Percentiles rank a stretch among this genome's conserved stretches.
Evolutionary conservation across 164 flowering plant species (phyloP).

Genomic region (Malania oleifera): DNA sequence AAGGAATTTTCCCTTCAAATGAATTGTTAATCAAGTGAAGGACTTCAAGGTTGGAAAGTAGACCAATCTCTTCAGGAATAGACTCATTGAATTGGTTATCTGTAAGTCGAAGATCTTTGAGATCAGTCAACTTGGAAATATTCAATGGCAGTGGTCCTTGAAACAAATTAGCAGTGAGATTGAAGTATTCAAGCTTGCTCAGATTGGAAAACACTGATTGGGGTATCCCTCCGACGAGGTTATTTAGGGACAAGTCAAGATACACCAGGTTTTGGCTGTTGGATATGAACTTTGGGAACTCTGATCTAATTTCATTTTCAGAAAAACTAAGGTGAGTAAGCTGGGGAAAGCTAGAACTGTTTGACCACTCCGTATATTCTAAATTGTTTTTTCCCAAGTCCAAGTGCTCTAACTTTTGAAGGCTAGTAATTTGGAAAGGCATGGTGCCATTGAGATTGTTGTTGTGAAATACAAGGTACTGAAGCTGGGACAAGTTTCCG

Average conservation of each 20-base stretch:
- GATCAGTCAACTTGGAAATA: conserved; percentile 19
- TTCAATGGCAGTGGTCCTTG: conserved; percentile 23
- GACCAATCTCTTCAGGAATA: conserved; percentile 31
- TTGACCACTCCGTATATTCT: conserved; percentile 23
- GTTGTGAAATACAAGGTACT: conserved; percentile 17
- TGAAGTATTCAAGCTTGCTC: conserved; percentile 23
- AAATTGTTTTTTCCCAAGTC: conserved; percentile 34
- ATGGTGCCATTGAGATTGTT: conserved; percentile 32
- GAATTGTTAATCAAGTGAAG: conserved; percentile 28
- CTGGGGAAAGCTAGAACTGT: conserved; percentile 23
- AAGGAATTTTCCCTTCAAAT: conserved; percentile 33
- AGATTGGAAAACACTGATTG: conserved; percentile 10
- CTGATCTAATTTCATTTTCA: conserved; percentile 15
- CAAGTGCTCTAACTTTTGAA: conserved; percentile 29
- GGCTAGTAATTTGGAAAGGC: conserved; percentile 35
- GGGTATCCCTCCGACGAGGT: conserved; percentile 27
- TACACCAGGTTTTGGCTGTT: conserved; percentile 23
- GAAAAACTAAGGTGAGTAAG: conserved; percentile 26
- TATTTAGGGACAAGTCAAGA: conserved; percentile 36
- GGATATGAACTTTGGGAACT: conserved; percentile 34
- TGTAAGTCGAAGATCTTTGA: conserved; percentile 20
- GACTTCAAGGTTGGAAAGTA: conserved; percentile 17
- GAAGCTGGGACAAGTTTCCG: conserved; percentile 26
- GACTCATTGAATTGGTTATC: conserved; percentile 19
- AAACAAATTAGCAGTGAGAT: conserved; percentile 27